Base-by-base conservation (phyloP, 108 stramenopile genomes). In the Nitzschia sp. region DNA sequence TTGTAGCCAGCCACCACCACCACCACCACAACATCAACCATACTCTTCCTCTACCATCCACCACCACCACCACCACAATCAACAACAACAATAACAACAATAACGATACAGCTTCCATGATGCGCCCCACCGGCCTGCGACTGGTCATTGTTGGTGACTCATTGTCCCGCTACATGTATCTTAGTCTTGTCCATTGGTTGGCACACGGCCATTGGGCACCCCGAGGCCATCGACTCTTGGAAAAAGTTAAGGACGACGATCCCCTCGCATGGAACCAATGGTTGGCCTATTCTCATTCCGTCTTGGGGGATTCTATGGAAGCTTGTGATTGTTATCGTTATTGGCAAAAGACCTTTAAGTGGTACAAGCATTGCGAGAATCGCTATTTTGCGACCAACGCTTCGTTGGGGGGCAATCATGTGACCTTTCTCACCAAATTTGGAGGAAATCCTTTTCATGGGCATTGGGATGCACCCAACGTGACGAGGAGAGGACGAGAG, bases 61-160 rank as follows among this genome's bases (percentile, higher is more conserved):
- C 29, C 1, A 34, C 29, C 29, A 34, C 29, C 1, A 34, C 29
- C 29, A 5, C 1, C 5, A 34, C 29, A 1, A 34, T 3, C 29
- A 34, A 34, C 3, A 34, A 34, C 29, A 34, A 3, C 29, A 34
- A 34, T 5, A 1, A 34, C 29, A 34, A 34, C 1, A 34, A 34
- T 1, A 34, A 34, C 5, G 29, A 34, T 34, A 34, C 29, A 1
- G 5, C 29, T 1, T 34, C 29, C 29, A 34, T 5, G 5, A 34
- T 34, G 29, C 29, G 29, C 29, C 29, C 29, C 29, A 34, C 29
- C 1, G 46, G 46, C 14, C 41, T 63, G 3, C 55, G 53, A 25
- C 15, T 82, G 8, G 67, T 66, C 57, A 73, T 82, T 62, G 57
- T 78, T 0, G 81, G 81, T 12, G 81, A 82, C 42, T 75, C 73